Evolutionary conservation across 495 filamentous ascomycete species (phyloP), one percentile per base, ranked within the genome.

Genomic region (Platismatia glauca): DNA sequence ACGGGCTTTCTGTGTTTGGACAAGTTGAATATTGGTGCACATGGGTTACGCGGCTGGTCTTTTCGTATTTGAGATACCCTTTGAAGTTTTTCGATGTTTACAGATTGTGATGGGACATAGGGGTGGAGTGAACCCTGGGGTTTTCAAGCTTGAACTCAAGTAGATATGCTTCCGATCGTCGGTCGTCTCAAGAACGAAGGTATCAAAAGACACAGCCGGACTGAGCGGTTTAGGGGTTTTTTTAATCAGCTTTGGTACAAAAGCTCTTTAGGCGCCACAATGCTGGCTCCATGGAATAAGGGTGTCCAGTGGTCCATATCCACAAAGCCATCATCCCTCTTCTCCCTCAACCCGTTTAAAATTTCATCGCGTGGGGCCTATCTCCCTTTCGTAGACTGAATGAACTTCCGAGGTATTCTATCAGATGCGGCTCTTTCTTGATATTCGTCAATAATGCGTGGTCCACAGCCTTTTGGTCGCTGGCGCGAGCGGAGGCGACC

Each of bases 311-410:
- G 20, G 16, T n/a, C 27, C 59, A 13, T 33, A 18, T 18, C 50
- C 59, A 37, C 38, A 9, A 55, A 22, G 38, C 48, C 48, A 27
- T 29, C 22, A 12, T 50, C 46, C 22, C 39, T 43, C 22, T 7
- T 37, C 58, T 48, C 27, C 46, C 22, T 34, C 41, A 41, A 16
- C n/a, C 56, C 57, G 37, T 55, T 76, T 91, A 93, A 85, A 86
- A 93, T 79, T 87, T 84, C 90, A 98, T 97, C 83, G 91, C 88
- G 78, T 97, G 94, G 77, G 95, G 94, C 84, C 90, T 89, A 82
- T 98, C 94, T 74, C 94, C 93, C 83, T 90, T 97, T 77, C 90
- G 86, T 75, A 97, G 86, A 84, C 88, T 93, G 86, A 97, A 99
- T 70, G 84, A 88, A 76, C 85, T 88, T 72, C 84, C 84, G 65